Evolutionary conservation across 805 yeast genomes (phyloP), one percentile per base, ranked within the genome.

Genomic region (Kuraishia molischiana): DNA sequence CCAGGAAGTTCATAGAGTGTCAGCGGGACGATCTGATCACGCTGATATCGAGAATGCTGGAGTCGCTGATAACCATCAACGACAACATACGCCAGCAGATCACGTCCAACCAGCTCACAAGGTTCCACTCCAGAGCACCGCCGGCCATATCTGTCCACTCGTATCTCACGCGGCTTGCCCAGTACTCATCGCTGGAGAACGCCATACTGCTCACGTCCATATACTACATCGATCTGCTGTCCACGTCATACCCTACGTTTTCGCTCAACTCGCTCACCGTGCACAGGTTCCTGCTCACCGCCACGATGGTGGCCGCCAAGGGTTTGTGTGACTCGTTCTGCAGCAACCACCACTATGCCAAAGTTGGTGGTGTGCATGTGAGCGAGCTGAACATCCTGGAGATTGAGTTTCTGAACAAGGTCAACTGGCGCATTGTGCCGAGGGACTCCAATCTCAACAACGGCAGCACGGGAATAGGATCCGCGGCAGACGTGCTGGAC

Each of bases 121-220:
- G 97, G 45, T 90, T 90, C 56, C 98, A 90, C 56, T 87, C 97
- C 3, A 69, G 97, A 44, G 79, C 90, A 0, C 95, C 97, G 3
- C 97, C 98, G 0, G 73, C 72, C 14, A 90, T 90, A 32, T 80
- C 95, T 4, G 75, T 87, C 13, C 73, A 72, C 45, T 84, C 83
- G 38, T 90, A 90, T 50, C 58, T 89, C 32, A 59, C 78, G 34
- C 69, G 97, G 48, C 64, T 90, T 35, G 72, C 90, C 5, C 81
- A 84, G 48, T 90, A 84, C 58, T 87, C 95, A 41, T 77, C 85
- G 34, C 65, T 92, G 41, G 95, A 87, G 46, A 83, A 83, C 43
- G 83, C 94, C 4, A 83, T 90, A 2, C 62, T 90, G 29, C 64
- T 90, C 36, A 70, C 94, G 1, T 70, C 92, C 11, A 78, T 92